Percentiles rank a stretch among this genome's conserved stretches.
Conservation (phyloP, 2,329 filamentous ascomycete species). For the Ophiostoma montium region DNA sequence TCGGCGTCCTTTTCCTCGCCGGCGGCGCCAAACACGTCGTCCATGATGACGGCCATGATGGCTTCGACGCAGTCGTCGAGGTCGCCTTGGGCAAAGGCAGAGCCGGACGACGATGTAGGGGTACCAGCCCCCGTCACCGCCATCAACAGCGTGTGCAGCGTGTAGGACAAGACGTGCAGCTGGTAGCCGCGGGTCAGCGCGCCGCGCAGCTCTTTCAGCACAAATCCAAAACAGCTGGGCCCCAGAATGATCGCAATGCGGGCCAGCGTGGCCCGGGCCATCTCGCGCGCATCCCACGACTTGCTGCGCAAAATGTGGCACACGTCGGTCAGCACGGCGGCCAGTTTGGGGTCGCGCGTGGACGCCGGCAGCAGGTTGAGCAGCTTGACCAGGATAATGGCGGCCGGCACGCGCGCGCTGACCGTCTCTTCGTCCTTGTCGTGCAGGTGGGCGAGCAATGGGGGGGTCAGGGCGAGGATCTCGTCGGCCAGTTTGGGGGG, state of each 20-base stretch:
- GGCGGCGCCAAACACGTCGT: slow-evolving; percentile 85
- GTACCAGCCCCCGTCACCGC: too few species aligned
- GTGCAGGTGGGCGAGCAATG: slow-evolving; percentile 72
- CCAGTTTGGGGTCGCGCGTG: slow-evolving; percentile 60
- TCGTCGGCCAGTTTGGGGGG: slow-evolving; percentile 56
- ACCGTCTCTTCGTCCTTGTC: slow-evolving; percentile 92
- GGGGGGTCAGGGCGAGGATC: slow-evolving; percentile 62
- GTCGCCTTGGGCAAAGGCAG: slow-evolving; percentile 64
- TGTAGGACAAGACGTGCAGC: slow-evolving; percentile 87
- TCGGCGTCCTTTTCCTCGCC: slow-evolving; percentile 96
- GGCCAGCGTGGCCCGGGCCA: slow-evolving; percentile 75
- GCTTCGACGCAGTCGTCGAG: slow-evolving; percentile 74
- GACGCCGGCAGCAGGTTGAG: slow-evolving; percentile 63
- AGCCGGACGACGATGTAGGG: too few species aligned
- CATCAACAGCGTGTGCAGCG: slow-evolving; percentile 81
- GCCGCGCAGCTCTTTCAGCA: slow-evolving; percentile 79
- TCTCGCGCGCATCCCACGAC: slow-evolving; percentile 75
- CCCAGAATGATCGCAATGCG: slow-evolving; percentile 74
- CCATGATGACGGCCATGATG: slow-evolving; percentile 79
- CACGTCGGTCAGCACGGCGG: slow-evolving; percentile 77
- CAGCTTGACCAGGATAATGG: slow-evolving; percentile 77
- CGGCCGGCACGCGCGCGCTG: slow-evolving; percentile 80
- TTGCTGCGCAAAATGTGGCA: slow-evolving; percentile 86
- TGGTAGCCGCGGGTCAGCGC: slow-evolving; percentile 81
- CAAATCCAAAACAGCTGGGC: slow-evolving; percentile 71